Evolutionary conservation across 2,329 filamentous ascomycete genomes (phyloP).

Genomic region (Alternaria gaisen): DNA sequence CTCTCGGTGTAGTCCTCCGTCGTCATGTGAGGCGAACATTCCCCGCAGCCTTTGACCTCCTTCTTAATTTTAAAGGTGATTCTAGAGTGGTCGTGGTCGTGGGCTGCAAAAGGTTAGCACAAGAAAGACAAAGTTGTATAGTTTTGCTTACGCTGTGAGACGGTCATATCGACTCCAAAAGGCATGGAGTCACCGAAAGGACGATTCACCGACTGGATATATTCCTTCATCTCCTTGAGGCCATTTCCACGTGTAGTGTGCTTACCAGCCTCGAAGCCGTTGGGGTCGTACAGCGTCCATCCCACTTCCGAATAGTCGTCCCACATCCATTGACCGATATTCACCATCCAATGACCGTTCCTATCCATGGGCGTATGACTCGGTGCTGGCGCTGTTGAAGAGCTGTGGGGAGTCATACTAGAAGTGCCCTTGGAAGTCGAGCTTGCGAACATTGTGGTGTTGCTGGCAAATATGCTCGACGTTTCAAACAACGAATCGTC

Average conservation of each 20-base stretch:
- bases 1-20: constrained; percentile 20
- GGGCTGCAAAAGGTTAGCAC: neutral
- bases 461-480: constrained; percentile 8
- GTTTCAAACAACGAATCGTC: constrained; percentile 13
- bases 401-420: constrained; percentile 1
- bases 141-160: constrained; percentile 4
- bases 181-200: constrained; percentile 16
- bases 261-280: constrained; percentile 19
- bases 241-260: neutral
- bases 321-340: constrained; percentile 23
- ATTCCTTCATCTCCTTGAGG: neutral
- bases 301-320: constrained; percentile 13
- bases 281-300: constrained; percentile 29
- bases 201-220: constrained; percentile 17
- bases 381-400: constrained; percentile 1
- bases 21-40: constrained; percentile 15
- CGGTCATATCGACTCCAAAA: constrained; percentile 12
- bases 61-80: constrained; percentile 18
- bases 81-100: constrained; percentile 4
- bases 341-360: constrained; percentile 22
- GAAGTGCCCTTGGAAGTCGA: neutral
- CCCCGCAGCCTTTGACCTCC: constrained; percentile 6
- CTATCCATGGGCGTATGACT: constrained; percentile 15
- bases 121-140: neutral
- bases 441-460: constrained; percentile 6